These are phyloP conservation scores for Nadsonia starkeyi-henricii DNA, from an alignment of 1,139 yeast species.

Conservation along the genomic window DNA sequence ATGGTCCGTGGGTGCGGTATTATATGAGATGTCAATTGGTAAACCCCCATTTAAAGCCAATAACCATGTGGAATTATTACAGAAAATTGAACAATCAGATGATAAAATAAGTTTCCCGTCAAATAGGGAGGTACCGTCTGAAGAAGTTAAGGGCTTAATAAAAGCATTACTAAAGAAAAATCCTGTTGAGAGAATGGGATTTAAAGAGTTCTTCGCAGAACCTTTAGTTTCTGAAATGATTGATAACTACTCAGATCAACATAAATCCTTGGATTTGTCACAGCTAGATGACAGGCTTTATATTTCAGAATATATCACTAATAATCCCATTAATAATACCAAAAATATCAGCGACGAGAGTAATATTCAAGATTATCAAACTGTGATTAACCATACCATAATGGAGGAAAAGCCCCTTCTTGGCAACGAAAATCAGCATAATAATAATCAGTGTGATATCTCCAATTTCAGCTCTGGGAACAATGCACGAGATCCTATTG, in stretches of 20 bases:
- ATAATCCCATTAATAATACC: background rate
- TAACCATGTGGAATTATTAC: constrained; percentile 77
- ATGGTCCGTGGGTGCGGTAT: constrained; percentile 96
- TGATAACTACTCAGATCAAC: constrained; percentile 25
- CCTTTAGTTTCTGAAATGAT: constrained; percentile 37
- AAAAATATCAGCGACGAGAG: background rate
- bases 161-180: constrained; percentile 65
- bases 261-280: constrained; percentile 51
- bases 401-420: background rate
- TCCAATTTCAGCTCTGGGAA: background rate
- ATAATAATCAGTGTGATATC: background rate
- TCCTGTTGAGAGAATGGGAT: constrained; percentile 79
- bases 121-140: constrained; percentile 33
- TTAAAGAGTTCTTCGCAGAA: constrained; percentile 63
- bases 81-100: constrained; percentile 68
- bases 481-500: background rate
- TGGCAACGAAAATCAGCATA: background rate
- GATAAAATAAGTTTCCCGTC: constrained; percentile 66
- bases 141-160: constrained; percentile 54
- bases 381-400: background rate
- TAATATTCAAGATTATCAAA: background rate
- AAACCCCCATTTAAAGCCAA: constrained; percentile 90
- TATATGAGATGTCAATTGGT: constrained; percentile 90
- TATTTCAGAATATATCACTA: constrained; percentile 56
- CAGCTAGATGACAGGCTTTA: constrained; percentile 64